Evolutionary conservation across 202 grass and related monocot species (phyloP), one percentile per base, ranked within the genome.

Genomic region (Setaria italica): DNA sequence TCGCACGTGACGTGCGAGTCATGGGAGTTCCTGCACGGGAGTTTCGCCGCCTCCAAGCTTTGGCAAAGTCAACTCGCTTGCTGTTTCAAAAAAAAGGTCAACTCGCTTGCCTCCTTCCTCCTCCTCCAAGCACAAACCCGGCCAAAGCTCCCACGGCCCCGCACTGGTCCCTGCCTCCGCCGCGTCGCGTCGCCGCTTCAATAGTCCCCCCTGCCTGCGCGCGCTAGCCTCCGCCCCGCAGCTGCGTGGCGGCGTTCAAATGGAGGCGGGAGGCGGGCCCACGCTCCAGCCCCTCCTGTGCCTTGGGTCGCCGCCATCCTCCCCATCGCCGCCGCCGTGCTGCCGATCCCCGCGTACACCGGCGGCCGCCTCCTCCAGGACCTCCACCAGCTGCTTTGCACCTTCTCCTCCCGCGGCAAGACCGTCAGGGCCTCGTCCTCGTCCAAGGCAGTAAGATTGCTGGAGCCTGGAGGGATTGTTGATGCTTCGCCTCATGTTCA

Each of bases 381-480:
- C 60, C 43, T 94, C 8, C 90, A 85, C 53, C 78, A 80, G 30
- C 65, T 93, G 12, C 67, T 94, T 35, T 21, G 76, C 21, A 77
- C 70, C 50, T 92, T 96, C 80, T 74, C 90, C 67, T 69, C 82
- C 67, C 88, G 93, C n/a, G 93, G 91, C 33, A 96, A 99, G 88
- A 94, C 83, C 15, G 47, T 54, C 64, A 92, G 87, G 41, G 59
- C 89, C 39, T 48, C 82, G 0, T 59, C 72, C 15, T 25, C 25
- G 25, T 74, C 87, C 90, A 83, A 83, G 79, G 32, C 20, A 74
- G 87, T 90, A 89, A 81, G 83, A 84, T 20, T 51, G n/a, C 41
- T 21, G 30, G 25, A 25, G 25, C 25, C 25, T 25, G 25, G 46
- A 54, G 21, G 67, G 72, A 9, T 70, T 35, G 5, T 73, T 85